Evolutionary conservation across 2,329 filamentous ascomycete genomes (phyloP), one percentile per base, ranked within the genome.

Genomic region (Cryphonectria japonica): DNA sequence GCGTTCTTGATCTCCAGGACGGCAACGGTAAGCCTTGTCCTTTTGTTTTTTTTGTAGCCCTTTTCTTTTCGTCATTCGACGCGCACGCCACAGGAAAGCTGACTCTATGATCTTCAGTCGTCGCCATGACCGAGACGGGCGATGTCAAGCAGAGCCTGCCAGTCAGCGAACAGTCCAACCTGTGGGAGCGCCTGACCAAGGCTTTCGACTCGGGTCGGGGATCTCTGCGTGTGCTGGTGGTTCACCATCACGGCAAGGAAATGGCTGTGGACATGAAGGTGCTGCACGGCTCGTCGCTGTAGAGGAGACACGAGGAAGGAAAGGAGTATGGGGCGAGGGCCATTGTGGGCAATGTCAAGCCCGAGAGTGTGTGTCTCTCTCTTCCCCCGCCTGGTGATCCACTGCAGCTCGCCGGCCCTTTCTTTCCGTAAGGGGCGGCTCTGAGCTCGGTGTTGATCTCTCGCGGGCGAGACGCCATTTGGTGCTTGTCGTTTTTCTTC

Each of bases 221-320:
- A 83, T 94, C 91, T 81, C 93, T 99, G 80, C 93, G 96, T 77
- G 94, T 97, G 79, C 91, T 98, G 74, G 96, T 99, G 83, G 95
- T 99, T 85, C 94, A 91, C 83, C 96, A 99, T 84, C 88, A 92
- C 79, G 95, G 94, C 78, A 91, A 92, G 79, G 96, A 99, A 90
- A 91, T 99, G 80, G 95, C 93, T 78, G 96, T 99, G 77, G 96
- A 99, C 89, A 96, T 97, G 91, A 98, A 98, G 93, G 93, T 97
- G 81, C 93, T 98, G 81, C 96, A 99, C 86, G 89, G 89, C 80
- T 90, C 89, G 76, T 87, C 87, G 78, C 83, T 91, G 82, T 91
- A 90, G 85, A 77, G 73, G 73, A 39, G 46, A 37, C 57, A 43
- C 34, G 19, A 22, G 1, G 4, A n/a, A 11, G 41, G 41, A 34